These are phyloP conservation scores for Sugiyamaella neomexicana DNA, from an alignment of 1,139 yeast genomes.

Conservation along the genomic window DNA sequence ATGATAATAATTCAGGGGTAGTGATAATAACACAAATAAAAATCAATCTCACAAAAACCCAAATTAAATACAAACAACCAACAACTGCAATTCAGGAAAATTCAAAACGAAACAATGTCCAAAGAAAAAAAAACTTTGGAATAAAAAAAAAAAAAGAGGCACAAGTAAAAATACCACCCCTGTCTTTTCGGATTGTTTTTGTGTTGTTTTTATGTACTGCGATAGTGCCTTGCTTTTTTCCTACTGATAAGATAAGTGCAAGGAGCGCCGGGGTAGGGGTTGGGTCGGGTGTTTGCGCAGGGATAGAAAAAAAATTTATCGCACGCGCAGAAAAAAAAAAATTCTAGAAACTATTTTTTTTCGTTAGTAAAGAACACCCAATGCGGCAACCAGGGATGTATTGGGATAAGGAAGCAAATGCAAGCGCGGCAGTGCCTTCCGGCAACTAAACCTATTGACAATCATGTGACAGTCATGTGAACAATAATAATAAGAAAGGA, in stretches of 20 bases:
- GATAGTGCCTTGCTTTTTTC: constrained; percentile 8
- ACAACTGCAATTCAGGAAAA: neutral
- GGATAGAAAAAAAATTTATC: constrained; percentile 1
- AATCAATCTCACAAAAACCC: constrained; percentile 11
- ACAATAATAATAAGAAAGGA: neutral
- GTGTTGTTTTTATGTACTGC: constrained; percentile 5
- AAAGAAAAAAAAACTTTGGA: too few relatives aligned
- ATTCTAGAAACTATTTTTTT: neutral
- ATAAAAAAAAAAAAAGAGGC: too few relatives aligned
- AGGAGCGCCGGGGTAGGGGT: constrained; percentile 8
- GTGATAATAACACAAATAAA: neutral
- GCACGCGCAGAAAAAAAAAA: constrained; percentile 5
- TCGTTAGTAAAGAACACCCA: neutral
- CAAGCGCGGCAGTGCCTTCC: neutral
- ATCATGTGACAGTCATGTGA: too few relatives aligned
- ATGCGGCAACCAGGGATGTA: neutral
- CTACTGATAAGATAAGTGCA: constrained; percentile 12
- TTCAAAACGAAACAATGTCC: constrained; percentile 7
- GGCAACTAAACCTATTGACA: too few relatives aligned
- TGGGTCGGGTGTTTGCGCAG: neutral
- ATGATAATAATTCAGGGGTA: neutral
- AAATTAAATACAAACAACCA: neutral
- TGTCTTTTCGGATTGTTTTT: neutral
- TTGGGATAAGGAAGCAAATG: neutral
- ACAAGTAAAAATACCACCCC: neutral